Conservation (phyloP, 495 filamentous ascomycete species). For the Paragyromitra xinjiangensis region DNA sequence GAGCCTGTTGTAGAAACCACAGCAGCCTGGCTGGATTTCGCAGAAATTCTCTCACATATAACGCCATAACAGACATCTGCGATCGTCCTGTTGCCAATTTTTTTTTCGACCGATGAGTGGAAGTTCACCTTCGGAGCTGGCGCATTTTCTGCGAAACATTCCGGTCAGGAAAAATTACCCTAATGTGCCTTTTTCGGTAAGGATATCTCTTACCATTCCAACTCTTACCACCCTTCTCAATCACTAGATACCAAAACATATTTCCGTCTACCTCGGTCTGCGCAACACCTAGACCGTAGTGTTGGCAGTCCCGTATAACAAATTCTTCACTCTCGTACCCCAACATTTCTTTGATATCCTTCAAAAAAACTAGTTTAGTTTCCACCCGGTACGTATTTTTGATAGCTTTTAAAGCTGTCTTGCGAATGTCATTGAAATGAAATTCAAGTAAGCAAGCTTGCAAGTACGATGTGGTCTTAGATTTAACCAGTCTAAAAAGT, state of each 20-base stretch:
- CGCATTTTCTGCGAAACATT: conserved; percentile 24
- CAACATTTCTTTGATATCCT: conserved; percentile 49
- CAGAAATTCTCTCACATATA: conserved; percentile 10
- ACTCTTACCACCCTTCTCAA: conserved; percentile 42
- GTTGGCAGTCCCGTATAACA: conserved; percentile 44
- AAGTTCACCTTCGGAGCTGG: conserved; percentile 46
- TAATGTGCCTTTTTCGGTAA: not conserved
- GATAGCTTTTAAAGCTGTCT: conserved; percentile 76
- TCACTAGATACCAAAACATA: conserved; percentile 40
- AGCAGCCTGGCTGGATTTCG: conserved; percentile 2
- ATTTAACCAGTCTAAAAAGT: conserved; percentile 79
- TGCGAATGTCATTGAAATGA: conserved; percentile 83
- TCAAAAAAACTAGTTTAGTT: conserved; percentile 64
- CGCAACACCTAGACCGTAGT: conserved; percentile 47
- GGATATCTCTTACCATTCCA: conserved; percentile 48
- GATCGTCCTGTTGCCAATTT: conserved; percentile 43
- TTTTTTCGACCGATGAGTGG: conserved; percentile 46
- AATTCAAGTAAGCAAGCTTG: conserved; percentile 95
- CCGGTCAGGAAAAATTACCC: conserved; percentile 13
- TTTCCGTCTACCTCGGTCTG: conserved; percentile 43
- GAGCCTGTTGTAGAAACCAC: conserved; percentile 10
- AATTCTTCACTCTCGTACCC: conserved; percentile 52
- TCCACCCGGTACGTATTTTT: conserved; percentile 68
- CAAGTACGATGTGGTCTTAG: conserved; percentile 78
- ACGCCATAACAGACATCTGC: conserved; percentile 51